phyloP scores from a whole-genome alignment of 1,284 basidiomycete genomes.

The Rhodotorula sp. region DNA sequence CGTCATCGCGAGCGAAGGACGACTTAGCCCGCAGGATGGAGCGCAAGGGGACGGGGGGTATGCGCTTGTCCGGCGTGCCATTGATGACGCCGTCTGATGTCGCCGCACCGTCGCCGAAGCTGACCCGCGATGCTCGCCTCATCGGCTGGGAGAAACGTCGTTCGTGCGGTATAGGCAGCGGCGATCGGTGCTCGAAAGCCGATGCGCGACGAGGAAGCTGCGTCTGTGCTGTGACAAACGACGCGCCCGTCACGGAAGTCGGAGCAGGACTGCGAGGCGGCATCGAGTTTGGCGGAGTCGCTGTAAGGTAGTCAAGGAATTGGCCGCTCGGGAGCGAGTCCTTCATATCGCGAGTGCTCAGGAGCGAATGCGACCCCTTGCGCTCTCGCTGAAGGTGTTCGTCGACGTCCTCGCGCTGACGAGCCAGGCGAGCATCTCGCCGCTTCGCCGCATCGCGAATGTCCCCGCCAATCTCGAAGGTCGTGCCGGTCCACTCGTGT shows the following conservation, averaged over 20 bases:
- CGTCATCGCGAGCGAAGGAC: background rate
- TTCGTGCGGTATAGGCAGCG: too few species aligned
- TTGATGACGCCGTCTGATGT: background rate
- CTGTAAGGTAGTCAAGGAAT: too few species aligned
- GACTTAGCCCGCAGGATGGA: conserved; percentile 13
- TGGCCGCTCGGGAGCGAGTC: background rate
- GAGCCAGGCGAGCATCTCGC: conserved; percentile 13
- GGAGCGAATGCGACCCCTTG: background rate
- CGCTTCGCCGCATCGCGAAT: conserved; percentile 23
- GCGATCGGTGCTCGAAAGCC: conserved; percentile 3
- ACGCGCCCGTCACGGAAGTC: background rate
- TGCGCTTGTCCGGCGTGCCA: background rate
- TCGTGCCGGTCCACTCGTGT: conserved; percentile 24
- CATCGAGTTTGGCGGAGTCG: background rate
- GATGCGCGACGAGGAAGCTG: background rate
- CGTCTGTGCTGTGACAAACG: conserved; percentile 14
- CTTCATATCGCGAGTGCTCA: background rate
- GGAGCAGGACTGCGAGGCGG: background rate
- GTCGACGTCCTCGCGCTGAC: conserved; percentile 14
- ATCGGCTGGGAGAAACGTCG: too few species aligned
- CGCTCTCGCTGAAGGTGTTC: background rate
- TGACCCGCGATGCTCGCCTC: background rate
- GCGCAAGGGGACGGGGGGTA: background rate
- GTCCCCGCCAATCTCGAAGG: conserved; percentile 37
- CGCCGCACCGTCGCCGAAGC: background rate